These are phyloP conservation scores for Myochromella boudieri DNA, from an alignment of 768 basidiomycete species.

Conservation along the genomic window DNA sequence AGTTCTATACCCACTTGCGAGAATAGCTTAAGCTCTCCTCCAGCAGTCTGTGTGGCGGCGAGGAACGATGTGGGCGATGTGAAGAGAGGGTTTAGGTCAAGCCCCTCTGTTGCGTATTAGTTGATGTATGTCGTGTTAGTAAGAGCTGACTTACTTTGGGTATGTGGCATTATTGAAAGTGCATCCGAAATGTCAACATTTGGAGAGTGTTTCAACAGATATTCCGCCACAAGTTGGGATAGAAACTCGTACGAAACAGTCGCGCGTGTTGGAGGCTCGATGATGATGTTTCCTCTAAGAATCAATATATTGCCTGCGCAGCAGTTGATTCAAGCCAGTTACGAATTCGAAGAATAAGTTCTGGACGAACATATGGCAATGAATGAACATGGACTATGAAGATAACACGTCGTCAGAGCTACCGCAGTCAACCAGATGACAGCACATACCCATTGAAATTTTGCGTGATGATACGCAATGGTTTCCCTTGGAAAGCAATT, in stretches of 20 bases:
- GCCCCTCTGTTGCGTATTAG: conserved; percentile 56
- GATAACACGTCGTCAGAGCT: conserved; percentile 1
- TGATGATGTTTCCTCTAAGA: conserved; percentile 76
- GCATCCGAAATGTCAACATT: conserved; percentile 70
- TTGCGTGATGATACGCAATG: conserved; percentile 71
- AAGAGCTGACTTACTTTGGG: conserved; percentile 57
- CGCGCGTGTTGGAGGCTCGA: conserved; percentile 62
- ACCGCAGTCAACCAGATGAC: neutral
- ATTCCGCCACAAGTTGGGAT: conserved; percentile 80
- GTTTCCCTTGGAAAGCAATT: conserved; percentile 48
- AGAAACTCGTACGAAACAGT: conserved; percentile 85
- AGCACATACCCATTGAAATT: conserved; percentile 76
- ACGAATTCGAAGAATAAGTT: conserved; percentile 5
- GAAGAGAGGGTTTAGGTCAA: conserved; percentile 88
- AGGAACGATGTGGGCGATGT: conserved; percentile 67
- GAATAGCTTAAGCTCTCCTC: conserved; percentile 84
- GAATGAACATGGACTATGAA: conserved; percentile 79
- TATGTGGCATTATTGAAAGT: conserved; percentile 72
- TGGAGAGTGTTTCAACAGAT: conserved; percentile 61
- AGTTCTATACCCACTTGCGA: conserved; percentile 78
- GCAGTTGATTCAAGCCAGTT: conserved; percentile 2
- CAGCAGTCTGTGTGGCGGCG: conserved; percentile 49
- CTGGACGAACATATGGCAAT: conserved; percentile 77
- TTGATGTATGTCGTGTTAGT: neutral
- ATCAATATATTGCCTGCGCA: conserved; percentile 82